Percentiles rank a stretch among this genome's conserved stretches.
Conservation (phyloP, 2,329 filamentous ascomycete genomes). For the Huntiella bhutanensis region DNA sequence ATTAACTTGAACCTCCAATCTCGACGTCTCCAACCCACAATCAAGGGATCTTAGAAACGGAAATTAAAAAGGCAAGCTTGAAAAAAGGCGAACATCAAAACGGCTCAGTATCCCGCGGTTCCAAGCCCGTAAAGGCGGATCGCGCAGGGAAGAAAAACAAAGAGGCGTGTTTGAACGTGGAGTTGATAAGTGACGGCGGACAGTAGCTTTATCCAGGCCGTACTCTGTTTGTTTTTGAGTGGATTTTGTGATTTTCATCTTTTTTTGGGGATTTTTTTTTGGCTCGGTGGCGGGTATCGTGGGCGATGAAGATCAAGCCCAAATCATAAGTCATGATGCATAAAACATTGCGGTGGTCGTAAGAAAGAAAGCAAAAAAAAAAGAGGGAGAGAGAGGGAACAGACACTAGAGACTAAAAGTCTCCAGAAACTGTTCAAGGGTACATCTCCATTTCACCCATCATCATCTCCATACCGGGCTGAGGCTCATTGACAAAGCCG, state of each 20-base stretch:
- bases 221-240: conserved; percentile 3
- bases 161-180: neutral
- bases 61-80: neutral
- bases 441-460: neutral
- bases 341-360: conserved; percentile 5
- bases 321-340: conserved; percentile 1
- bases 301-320: no score
- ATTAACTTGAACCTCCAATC: neutral
- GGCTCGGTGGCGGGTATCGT: neutral
- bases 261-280: conserved; percentile 3
- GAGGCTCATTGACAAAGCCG: neutral
- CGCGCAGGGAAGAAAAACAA: neutral
- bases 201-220: no score
- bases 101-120: neutral
- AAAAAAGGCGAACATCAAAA: conserved; percentile 1
- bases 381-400: neutral
- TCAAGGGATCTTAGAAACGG: neutral
- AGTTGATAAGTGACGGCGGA: neutral
- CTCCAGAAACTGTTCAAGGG: neutral
- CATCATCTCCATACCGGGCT: neutral
- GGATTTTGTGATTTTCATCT: conserved; percentile 5
- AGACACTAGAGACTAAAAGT: neutral
- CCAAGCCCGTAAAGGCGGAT: neutral
- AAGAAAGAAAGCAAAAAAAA: neutral
- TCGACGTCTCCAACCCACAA: neutral